phyloP scores from a whole-genome alignment of 441 rosid species.

The Eruca vesicaria region DNA sequence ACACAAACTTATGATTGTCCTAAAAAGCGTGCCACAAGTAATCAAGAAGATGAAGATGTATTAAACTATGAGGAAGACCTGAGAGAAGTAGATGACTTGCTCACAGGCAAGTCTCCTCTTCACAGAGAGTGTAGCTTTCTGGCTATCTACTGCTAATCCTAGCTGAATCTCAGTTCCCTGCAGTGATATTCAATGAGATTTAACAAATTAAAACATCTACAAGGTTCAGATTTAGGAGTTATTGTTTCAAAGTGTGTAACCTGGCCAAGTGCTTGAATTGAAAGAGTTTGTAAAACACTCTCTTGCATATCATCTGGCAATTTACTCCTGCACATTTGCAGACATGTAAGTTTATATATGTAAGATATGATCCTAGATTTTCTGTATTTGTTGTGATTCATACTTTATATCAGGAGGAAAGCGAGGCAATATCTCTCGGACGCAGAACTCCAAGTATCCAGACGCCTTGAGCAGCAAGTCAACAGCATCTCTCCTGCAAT shows the following conservation, averaged over 20 bases:
- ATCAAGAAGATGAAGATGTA: not conserved
- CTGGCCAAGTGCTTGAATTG: constrained; percentile 91
- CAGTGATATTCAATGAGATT: not conserved
- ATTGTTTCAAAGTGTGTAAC: constrained; percentile 31
- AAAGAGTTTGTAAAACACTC: constrained; percentile 62
- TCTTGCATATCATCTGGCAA: constrained; percentile 74
- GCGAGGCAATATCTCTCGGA: constrained; percentile 45
- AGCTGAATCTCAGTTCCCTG: constrained; percentile 97
- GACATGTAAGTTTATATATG: not conserved
- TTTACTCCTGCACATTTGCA: constrained; percentile 43
- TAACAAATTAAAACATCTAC: not conserved
- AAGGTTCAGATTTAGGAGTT: not conserved
- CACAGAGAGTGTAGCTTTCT: constrained; percentile 78
- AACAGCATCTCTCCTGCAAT: constrained; percentile 76
- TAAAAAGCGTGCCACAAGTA: not conserved
- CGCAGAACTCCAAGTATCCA: constrained; percentile 77
- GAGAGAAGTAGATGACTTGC: constrained; percentile 69
- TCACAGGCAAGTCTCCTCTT: constrained; percentile 96
- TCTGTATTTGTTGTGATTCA: not conserved
- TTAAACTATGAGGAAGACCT: constrained; percentile 42
- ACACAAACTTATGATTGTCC: not conserved
- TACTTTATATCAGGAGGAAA: constrained; percentile 67
- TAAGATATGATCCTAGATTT: not conserved
- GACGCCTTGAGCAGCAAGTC: constrained; percentile 86
- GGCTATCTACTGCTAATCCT: constrained; percentile 85